These are phyloP conservation scores for Leucogyrophana mollusca DNA, from an alignment of 768 basidiomycete genomes.

Conservation along the genomic window DNA sequence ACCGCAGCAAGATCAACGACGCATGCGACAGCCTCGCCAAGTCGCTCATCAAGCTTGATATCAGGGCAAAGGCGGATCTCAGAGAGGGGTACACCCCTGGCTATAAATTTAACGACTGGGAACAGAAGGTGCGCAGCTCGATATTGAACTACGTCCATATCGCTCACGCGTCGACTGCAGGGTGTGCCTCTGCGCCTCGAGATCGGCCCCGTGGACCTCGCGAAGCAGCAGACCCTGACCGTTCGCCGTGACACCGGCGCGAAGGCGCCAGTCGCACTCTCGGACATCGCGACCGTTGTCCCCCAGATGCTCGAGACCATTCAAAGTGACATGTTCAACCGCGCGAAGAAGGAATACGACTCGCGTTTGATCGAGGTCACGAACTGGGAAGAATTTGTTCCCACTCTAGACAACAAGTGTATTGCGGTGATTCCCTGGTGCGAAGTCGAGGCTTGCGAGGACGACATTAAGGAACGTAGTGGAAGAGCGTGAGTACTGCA, in stretches of 20 bases:
- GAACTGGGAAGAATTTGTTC: conserved; percentile 92
- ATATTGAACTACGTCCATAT: conserved; percentile 1
- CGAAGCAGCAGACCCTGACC: conserved; percentile 74
- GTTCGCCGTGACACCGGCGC: conserved; percentile 81
- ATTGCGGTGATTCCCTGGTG: conserved; percentile 95
- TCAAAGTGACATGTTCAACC: conserved; percentile 83
- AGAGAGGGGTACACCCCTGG: conserved; percentile 97
- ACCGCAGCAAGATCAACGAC: conserved; percentile 68
- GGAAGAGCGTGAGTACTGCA: conserved; percentile 68
- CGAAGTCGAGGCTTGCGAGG: conserved; percentile 89
- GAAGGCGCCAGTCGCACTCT: conserved; percentile 55
- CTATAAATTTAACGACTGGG: conserved; percentile 99
- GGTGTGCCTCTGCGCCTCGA: conserved; percentile 97
- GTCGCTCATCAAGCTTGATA: conserved; percentile 65
- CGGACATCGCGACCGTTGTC: conserved; percentile 48
- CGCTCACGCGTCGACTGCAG: conserved; percentile 37
- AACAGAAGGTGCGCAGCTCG: conserved; percentile 72
- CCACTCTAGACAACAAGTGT: conserved; percentile 84
- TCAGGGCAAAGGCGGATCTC: conserved; percentile 88
- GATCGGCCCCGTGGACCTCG: conserved; percentile 91
- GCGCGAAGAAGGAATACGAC: conserved; percentile 74
- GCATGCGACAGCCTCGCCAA: conserved; percentile 77
- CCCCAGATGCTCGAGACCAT: conserved; percentile 76
- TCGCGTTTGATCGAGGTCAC: conserved; percentile 69
- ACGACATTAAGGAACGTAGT: conserved; percentile 96